phyloP scores from a whole-genome alignment of 2,329 filamentous ascomycete species.

The Teratosphaeria pseudoeucalypti region DNA sequence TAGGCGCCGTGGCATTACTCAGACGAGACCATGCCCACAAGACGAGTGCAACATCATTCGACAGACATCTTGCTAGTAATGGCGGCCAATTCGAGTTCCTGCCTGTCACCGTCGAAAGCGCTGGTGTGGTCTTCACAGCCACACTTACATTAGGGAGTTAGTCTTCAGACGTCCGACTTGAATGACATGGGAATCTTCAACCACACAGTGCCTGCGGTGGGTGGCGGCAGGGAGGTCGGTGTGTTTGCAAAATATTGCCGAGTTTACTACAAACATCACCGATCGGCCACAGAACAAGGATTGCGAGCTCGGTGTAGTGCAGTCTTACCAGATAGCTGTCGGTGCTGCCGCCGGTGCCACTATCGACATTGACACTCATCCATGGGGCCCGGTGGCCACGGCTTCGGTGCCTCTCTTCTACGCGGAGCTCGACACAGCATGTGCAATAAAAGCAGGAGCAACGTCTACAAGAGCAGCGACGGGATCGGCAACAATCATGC shows the following conservation, averaged over 20 bases:
- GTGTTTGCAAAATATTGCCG: conserved; percentile 44
- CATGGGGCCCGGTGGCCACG: conserved; percentile 41
- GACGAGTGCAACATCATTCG: too few relatives aligned
- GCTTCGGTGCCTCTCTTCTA: conserved; percentile 44
- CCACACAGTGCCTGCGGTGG: conserved; percentile 17
- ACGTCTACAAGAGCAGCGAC: conserved; percentile 10
- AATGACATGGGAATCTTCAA: conserved; percentile 1
- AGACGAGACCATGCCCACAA: too few relatives aligned
- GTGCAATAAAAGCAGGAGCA: conserved; percentile 26
- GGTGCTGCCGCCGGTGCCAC: conserved; percentile 47
- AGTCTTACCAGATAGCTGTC: conserved; percentile 42
- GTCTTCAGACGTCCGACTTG: background rate
- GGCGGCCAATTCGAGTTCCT: conserved; percentile 48
- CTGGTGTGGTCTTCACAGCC: conserved; percentile 30
- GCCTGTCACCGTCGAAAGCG: conserved; percentile 32
- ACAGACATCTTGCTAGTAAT: conserved; percentile 26
- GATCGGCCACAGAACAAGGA: conserved; percentile 24
- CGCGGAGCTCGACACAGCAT: conserved; percentile 39
- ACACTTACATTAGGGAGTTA: conserved; percentile 35
- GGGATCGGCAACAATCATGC: conserved; percentile 9
- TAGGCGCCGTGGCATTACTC: too few relatives aligned
- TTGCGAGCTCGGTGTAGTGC: conserved; percentile 38
- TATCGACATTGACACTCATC: conserved; percentile 32
- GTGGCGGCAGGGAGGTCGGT: conserved; percentile 39
- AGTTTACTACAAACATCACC: conserved; percentile 45